Percentiles rank a stretch among this genome's conserved stretches.
These are phyloP conservation scores for Polysphondylium violaceum DNA, from an alignment of 78 protist species.

Conservation along the genomic window DNA sequence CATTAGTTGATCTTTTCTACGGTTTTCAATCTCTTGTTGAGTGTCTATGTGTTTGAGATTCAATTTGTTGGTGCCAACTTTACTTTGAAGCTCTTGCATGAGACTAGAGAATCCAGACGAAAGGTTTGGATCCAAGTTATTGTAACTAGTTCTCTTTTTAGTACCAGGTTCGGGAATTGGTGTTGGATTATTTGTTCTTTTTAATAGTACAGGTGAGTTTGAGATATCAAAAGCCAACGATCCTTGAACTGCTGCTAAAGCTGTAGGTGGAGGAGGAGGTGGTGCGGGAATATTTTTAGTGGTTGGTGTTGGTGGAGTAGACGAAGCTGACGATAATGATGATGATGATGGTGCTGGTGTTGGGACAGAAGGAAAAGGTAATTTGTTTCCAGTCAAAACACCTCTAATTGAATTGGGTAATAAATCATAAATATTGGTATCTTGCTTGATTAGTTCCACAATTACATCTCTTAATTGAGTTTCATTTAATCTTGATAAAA, in stretches of 20 bases:
- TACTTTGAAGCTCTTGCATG: constrained; percentile 47
- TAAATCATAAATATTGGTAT: constrained; percentile 13
- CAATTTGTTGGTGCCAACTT: constrained; percentile 22
- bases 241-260: not conserved
- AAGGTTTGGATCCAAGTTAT: not conserved
- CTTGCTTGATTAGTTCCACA: constrained; percentile 32
- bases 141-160: not conserved
- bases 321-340: not conserved
- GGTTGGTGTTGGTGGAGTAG: not conserved
- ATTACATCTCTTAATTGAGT: constrained; percentile 46
- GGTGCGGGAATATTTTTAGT: not conserved
- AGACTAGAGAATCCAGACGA: constrained; percentile 2
- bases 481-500: constrained; percentile 31
- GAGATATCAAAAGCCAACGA: not conserved
- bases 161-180: not conserved
- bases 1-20: constrained; percentile 53
- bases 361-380: not conserved
- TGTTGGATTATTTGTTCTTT: constrained; percentile 13
- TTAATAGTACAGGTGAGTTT: constrained; percentile 1
- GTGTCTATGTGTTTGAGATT: constrained; percentile 50
- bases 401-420: constrained; percentile 32
- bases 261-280: constrained; percentile 34
- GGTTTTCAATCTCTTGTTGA: constrained; percentile 26
- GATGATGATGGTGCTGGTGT: constrained; percentile 8
- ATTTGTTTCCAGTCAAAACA: constrained; percentile 23